phyloP scores from a whole-genome alignment of 768 basidiomycete genomes.

The Termitomyces sp. region DNA sequence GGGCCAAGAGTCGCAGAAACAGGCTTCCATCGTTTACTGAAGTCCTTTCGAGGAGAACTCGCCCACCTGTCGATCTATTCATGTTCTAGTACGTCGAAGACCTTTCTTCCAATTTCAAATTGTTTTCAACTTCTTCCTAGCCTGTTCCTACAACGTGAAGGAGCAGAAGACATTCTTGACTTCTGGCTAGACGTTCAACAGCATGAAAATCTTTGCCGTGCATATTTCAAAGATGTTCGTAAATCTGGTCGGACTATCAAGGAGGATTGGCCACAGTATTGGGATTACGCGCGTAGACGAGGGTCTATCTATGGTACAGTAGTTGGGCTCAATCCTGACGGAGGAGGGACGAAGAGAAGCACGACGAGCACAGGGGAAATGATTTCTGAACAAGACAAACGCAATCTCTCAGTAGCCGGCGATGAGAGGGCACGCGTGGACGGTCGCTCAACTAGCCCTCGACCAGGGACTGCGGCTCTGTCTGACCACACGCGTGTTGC shows the following conservation, averaged over 20 bases:
- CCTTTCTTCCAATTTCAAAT: not conserved
- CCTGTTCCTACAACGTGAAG: conserved; percentile 93
- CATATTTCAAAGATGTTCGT: conserved; percentile 98
- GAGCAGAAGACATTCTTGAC: conserved; percentile 92
- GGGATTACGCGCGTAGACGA: conserved; percentile 85
- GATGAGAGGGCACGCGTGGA: conserved; percentile 41
- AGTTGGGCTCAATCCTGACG: conserved; percentile 64
- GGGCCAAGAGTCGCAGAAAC: conserved; percentile 63
- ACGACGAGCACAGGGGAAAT: conserved; percentile 76
- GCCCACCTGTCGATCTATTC: conserved; percentile 96
- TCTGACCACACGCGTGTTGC: conserved; percentile 41
- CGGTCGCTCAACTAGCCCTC: conserved; percentile 55
- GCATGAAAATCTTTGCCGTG: conserved; percentile 97
- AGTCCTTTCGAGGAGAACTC: conserved; percentile 84
- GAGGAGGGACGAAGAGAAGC: conserved; percentile 61
- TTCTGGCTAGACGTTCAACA: conserved; percentile 99
- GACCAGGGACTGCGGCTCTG: conserved; percentile 37
- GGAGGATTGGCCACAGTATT: conserved; percentile 98
- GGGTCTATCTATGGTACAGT: conserved; percentile 93
- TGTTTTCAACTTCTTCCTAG: conserved; percentile 30
- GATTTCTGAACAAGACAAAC: conserved; percentile 65
- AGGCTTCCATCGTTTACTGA: conserved; percentile 86
- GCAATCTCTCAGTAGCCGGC: conserved; percentile 45
- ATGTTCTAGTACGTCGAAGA: conserved; percentile 86
- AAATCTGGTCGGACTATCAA: conserved; percentile 90